Base-by-base conservation (phyloP, 1,139 yeast genomes). In the Lodderomyces elongisporus region DNA sequence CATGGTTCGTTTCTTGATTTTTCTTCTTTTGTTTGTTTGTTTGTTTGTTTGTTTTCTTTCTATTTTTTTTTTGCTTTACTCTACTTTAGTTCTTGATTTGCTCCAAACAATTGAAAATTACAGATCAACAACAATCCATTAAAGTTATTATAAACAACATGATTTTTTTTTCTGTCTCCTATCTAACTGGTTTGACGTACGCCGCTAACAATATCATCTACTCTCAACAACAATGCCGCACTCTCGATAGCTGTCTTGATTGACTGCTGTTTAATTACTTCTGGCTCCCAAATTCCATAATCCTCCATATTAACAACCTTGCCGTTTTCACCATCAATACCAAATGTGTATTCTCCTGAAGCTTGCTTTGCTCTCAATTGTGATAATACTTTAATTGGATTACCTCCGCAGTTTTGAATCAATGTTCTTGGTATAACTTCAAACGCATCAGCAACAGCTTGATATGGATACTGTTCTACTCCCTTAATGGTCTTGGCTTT, bases 261-360 rank as follows among this genome's bases (percentile, higher is more conserved):
- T 43, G 95, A 83, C 66, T 91, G 99, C 54, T 85, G 93, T 65
- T 91, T 91, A 60, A 91, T 88, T 31, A 87, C 96, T 64, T 91
- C 96, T 13, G 99, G 98, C 64, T 91, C 99, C 98, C 98, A 91
- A 45, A 91, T 84, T 27, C 98, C 98, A 59, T 88, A 91, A 17
- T 77, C 82, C 46, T 83, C 77, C 99, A 91, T 91, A 57, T 91
- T 97, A 27, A 85, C 96, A 39, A 91, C 76, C 62, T 85, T 87
- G 47, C 98, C 98, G 37, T 74, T 70, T 45, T 89, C 96, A 45
- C 99, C 99, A 56, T 91, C 95, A 43, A 91, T 80, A 56, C 99
- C 99, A 60, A 69, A 84, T 0, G 95, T 84, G 52, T 72, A 72
- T 31, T 75, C 67, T 32, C 96, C 97, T 51, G 82, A 79, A 8